Evolutionary conservation across 306 rosid genomes (phyloP), one percentile per base, ranked within the genome.

Genomic region (Elaeagnus macrophylla): DNA sequence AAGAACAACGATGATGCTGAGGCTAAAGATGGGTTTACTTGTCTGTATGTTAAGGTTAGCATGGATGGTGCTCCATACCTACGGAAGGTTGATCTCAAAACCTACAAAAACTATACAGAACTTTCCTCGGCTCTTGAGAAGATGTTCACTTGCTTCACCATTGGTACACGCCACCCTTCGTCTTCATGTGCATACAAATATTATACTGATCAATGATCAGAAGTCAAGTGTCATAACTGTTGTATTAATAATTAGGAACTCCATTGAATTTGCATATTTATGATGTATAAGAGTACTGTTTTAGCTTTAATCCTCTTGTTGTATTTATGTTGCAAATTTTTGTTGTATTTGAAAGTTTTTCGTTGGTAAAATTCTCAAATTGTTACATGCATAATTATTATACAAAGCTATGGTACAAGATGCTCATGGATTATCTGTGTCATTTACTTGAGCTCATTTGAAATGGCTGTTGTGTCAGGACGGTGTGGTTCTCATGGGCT

Each of bases 11-110:
- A 80, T 45, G 89, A 81, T 51, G 75, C 62, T 41, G 85, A 79
- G 10, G 93, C 72, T 1, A 91, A 91, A 70, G 32, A 72, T 8
- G 89, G 85, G 19, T 48, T 61, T 25, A 79, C 78, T 17, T 81
- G 91, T 77, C 76, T 84, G 17, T 91, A 84, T 79, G 83, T 91
- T 3, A 91, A 91, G 72, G 96, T 91, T 12, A 82, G 99, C 79
- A 91, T 87, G 99, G 96, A 87, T 62, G 99, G 96, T 65, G 99
- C 99, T 51, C 99, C 99, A 36, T 91, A 91, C 72, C 85, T 91
- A 36, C 70, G 99, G 70, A 91, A 91, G 77, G 82, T 91, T 59
- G 89, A 87, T 76, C 93, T 91, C 35, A 84, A 80, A 70, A 76
- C 67, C 60, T 82, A 78, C 75, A 78, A 17, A 53, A 84, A 84